Conservation (phyloP, 495 filamentous ascomycete species). For the Xylaria longipes region DNA sequence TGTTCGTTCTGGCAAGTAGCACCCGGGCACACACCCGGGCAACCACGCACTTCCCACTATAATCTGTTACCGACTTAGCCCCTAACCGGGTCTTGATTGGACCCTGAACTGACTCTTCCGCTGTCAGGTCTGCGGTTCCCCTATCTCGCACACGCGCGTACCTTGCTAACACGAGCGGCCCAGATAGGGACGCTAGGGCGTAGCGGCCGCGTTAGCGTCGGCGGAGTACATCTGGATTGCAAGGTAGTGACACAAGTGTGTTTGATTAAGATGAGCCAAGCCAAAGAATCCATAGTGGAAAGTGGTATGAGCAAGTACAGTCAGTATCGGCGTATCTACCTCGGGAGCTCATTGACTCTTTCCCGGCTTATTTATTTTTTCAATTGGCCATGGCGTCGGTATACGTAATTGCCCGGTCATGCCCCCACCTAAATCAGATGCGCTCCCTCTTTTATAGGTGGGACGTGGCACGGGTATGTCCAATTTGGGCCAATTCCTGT, state of each 20-base stretch:
- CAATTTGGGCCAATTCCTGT: too few relatives aligned
- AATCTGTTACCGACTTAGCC: background rate
- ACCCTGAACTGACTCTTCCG: background rate
- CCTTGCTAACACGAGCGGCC: slow-evolving; percentile 1
- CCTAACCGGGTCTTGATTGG: background rate
- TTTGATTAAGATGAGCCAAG: slow-evolving; percentile 11
- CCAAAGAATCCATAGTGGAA: background rate
- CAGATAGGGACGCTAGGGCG: background rate
- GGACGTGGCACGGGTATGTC: too few relatives aligned
- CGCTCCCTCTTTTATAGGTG: too few relatives aligned
- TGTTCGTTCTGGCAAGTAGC: background rate
- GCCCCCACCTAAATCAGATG: too few relatives aligned
- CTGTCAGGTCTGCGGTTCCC: background rate
- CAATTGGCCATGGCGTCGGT: too few relatives aligned
- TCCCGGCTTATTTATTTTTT: too few relatives aligned
- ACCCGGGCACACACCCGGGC: too few relatives aligned
- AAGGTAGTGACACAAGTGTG: background rate
- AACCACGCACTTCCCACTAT: background rate
- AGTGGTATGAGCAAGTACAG: too few relatives aligned
- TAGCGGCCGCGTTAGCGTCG: slow-evolving; percentile 7
- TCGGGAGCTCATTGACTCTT: too few relatives aligned
- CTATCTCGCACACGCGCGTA: background rate
- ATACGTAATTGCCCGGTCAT: too few relatives aligned
- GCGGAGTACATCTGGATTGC: background rate
- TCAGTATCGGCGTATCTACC: too few relatives aligned